Evolutionary conservation across 352 stramenopile species (phyloP), one percentile per base, ranked within the genome.

Genomic region (Nothophytophthora sp.): DNA sequence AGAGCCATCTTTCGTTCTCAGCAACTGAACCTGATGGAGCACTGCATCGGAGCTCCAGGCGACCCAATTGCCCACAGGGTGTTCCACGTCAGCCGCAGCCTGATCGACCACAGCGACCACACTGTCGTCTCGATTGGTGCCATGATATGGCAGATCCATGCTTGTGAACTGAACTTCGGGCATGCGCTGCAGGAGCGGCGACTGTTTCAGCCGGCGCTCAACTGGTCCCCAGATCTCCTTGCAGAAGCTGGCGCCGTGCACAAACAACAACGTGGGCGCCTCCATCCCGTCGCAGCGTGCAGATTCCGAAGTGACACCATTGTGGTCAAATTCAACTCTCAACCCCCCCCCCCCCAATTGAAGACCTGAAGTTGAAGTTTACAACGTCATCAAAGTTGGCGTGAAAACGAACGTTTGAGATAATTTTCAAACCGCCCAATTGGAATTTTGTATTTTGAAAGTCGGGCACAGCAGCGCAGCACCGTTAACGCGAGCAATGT

Each of bases 121-220:
- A 24, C 65, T 76, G 19, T 77, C 39, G 39, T 81, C 56, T n/a
- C 61, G 50, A 16, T 65, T 60, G 18, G 41, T 30, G 25, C 70
- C 70, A 46, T 81, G 70, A 30, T 64, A 81, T 6, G 58, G 60
- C 10, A 70, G 60, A 46, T 76, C 59, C n/a, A 76, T 72, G 37
- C 27, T 66, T 24, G 40, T 16, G 3, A 69, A 43, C 19, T 67
- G 20, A 0, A 69, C 13, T 0, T 43, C 49, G 5, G 42, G 16
- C 9, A 29, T 19, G 10, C n/a, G 24, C 20, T 59, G 58, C 15
- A 68, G 37, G 42, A 75, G 34, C 8, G 58, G 52, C 11, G 55
- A 44, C 4, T 35, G 42, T 29, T 54, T 45, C 24, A 81, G 34
- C 12, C 60, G 57, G 13, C 41, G 52, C 19, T 67, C 60, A 20